A percentile compares a stretch with the other conserved stretches of the same genome.
phyloP scores from a whole-genome alignment of 2,329 filamentous ascomycete genomes.

The Sporothrix pseudoabietina region DNA sequence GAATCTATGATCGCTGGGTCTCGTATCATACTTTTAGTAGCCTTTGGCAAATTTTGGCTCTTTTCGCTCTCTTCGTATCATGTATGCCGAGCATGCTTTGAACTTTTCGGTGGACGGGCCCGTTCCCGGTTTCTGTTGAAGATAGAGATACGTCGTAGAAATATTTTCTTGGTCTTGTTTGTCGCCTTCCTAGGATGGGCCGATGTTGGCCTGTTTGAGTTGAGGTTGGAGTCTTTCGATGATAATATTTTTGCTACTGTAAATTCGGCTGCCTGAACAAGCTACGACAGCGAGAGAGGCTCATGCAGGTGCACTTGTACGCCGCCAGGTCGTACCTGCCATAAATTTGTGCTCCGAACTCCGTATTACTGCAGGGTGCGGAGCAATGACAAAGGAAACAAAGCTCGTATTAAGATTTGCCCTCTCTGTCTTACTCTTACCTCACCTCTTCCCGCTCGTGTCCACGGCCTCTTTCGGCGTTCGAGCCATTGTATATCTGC shows the following conservation, averaged over 20 bases:
- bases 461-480: neutral
- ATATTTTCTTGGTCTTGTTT: neutral
- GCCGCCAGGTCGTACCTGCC: neutral
- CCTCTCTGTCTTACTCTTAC: neutral
- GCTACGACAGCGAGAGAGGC: neutral
- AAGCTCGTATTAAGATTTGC: neutral
- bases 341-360: neutral
- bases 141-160: neutral
- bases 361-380: neutral
- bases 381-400: neutral
- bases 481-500: neutral
- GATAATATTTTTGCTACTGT: neutral
- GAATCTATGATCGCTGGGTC: neutral
- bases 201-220: neutral
- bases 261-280: neutral
- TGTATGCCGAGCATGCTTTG: neutral
- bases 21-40: neutral
- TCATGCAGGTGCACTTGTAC: neutral
- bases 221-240: neutral
- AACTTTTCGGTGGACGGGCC: neutral
- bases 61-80: constrained; percentile 10
- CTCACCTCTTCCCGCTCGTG: neutral
- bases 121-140: neutral
- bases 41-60: neutral
- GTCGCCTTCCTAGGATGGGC: neutral